phyloP scores from a whole-genome alignment of 2,329 filamentous ascomycete species.

The Endoconidiophora laricicola region DNA sequence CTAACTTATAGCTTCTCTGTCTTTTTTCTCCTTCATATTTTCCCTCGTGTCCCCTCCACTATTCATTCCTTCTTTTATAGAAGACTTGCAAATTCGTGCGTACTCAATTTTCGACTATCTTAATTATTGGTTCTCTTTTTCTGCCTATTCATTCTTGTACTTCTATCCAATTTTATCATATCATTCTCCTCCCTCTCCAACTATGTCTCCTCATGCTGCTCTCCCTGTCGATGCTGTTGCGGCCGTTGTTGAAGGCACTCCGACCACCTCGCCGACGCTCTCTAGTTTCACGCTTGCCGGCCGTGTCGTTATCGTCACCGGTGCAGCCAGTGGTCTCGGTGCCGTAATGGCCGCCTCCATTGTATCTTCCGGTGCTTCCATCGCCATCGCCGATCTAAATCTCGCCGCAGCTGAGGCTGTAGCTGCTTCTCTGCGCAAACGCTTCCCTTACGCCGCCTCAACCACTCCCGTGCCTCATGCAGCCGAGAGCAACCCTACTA shows the following conservation, averaged over 20 bases:
- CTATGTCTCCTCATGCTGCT: background rate
- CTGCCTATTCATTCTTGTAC: too few species aligned
- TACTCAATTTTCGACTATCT: too few species aligned
- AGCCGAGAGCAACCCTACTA: too few species aligned
- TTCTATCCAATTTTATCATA: too few species aligned
- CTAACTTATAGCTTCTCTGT: too few species aligned
- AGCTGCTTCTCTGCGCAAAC: background rate
- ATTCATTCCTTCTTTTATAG: too few species aligned
- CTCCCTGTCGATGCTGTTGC: background rate
- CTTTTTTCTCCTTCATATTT: too few species aligned
- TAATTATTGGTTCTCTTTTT: too few species aligned
- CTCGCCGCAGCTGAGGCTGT: conserved; percentile 17
- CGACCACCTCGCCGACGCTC: conserved; percentile 43
- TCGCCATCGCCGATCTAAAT: conserved; percentile 89
- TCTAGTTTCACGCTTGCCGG: conserved; percentile 75
- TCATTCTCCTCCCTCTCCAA: too few species aligned
- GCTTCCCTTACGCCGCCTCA: conserved; percentile 24
- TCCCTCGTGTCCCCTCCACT: too few species aligned
- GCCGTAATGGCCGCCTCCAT: conserved; percentile 87
- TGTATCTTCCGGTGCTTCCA: conserved; percentile 71
- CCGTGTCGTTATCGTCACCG: conserved; percentile 71
- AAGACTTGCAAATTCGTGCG: too few species aligned
- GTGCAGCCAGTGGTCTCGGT: conserved; percentile 75
- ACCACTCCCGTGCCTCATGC: conserved; percentile 27
- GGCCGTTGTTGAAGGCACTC: too few species aligned